phyloP scores from a whole-genome alignment of 2,329 filamentous ascomycete species.

The Aspergillus sp. region DNA sequence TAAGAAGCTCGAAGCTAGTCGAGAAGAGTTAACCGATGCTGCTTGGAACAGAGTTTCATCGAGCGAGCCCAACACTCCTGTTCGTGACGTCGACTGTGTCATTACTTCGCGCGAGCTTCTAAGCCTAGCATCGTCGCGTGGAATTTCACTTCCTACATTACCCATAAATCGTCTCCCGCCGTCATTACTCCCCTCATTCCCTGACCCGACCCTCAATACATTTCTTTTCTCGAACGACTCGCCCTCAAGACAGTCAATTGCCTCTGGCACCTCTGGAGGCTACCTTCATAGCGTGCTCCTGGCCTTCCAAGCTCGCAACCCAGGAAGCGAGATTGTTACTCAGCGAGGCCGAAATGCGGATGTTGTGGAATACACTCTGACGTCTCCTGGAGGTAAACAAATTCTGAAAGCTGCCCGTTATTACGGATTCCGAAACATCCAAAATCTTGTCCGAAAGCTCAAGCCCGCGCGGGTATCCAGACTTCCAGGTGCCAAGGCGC shows the following conservation, averaged over 20 bases:
- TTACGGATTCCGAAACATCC: slow-evolving; percentile 97
- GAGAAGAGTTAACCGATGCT: slow-evolving; percentile 82
- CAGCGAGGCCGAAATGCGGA: slow-evolving; percentile 83
- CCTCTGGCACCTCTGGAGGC: slow-evolving; percentile 80
- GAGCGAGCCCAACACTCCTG: slow-evolving; percentile 44
- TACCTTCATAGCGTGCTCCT: slow-evolving; percentile 83
- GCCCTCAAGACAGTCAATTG: slow-evolving; percentile 42
- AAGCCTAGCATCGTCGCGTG: slow-evolving; percentile 79
- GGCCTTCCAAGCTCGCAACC: slow-evolving; percentile 67
- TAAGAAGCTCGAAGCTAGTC: slow-evolving; percentile 95
- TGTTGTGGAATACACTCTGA: slow-evolving; percentile 79
- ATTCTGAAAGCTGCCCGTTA: slow-evolving; percentile 83
- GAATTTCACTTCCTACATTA: slow-evolving; percentile 72
- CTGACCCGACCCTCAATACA: slow-evolving; percentile 65
- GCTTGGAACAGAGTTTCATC: slow-evolving; percentile 57
- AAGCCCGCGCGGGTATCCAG: slow-evolving; percentile 77
- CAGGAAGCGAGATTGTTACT: slow-evolving; percentile 69
- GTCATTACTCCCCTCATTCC: slow-evolving; percentile 60
- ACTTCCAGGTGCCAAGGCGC: slow-evolving; percentile 71
- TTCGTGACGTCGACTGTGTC: slow-evolving; percentile 94
- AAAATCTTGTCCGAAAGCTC: slow-evolving; percentile 89
- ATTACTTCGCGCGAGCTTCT: slow-evolving; percentile 95
- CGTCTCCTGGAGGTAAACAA: slow-evolving; percentile 54
- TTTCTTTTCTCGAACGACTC: slow-evolving; percentile 70
- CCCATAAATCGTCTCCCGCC: slow-evolving; percentile 57